Evolutionary conservation across 768 basidiomycete species (phyloP).

Genomic region (Boletus coccyginus): DNA sequence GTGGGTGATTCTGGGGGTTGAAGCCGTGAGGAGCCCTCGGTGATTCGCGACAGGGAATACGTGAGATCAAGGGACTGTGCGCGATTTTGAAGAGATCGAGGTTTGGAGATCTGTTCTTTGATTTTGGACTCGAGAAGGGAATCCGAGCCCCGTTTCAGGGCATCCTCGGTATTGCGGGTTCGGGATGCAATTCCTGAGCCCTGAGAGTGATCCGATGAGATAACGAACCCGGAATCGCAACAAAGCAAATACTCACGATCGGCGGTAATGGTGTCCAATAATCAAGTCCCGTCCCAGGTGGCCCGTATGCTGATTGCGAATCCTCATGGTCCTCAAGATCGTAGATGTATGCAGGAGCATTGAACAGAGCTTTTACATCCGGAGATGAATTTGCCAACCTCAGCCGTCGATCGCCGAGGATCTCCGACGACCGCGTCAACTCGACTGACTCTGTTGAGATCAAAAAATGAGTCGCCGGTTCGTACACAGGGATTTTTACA

Average conservation of each 20-base stretch:
- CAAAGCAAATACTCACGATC: conserved; percentile 50
- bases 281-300: conserved; percentile 51
- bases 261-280: conserved; percentile 78
- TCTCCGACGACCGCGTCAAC: conserved; percentile 58
- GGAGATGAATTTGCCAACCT: conserved; percentile 88
- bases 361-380: conserved; percentile 94
- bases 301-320: conserved; percentile 54
- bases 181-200: conserved; percentile 69
- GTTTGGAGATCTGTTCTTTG: conserved; percentile 72
- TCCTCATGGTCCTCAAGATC: conserved; percentile 74
- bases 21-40: conserved; percentile 59
- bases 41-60: conserved; percentile 78
- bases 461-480: conserved; percentile 7
- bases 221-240: conserved; percentile 9
- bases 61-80: conserved; percentile 90
- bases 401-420: conserved; percentile 69
- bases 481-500: not conserved
- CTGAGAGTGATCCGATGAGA: conserved; percentile 34
- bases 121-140: conserved; percentile 81
- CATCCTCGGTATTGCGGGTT: conserved; percentile 69
- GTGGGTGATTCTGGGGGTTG: conserved; percentile 79
- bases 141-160: conserved; percentile 79
- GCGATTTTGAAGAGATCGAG: conserved; percentile 79
- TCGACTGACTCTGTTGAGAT: conserved; percentile 65
- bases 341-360: conserved; percentile 80